These are phyloP conservation scores for Nemania sp. DNA, from an alignment of 2,329 filamentous ascomycete genomes.

Conservation along the genomic window DNA sequence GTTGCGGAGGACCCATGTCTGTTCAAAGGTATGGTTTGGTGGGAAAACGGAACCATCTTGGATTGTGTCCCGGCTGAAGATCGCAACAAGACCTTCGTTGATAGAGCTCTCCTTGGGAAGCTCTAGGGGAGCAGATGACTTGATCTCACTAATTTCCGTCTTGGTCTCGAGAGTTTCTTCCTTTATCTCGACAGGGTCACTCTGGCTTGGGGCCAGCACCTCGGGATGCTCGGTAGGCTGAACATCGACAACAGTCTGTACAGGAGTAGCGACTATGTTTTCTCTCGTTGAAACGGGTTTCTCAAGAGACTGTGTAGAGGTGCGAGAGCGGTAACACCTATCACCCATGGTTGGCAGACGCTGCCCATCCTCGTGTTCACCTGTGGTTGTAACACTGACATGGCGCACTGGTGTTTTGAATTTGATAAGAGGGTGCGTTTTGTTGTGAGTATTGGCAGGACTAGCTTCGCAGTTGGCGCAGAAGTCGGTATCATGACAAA, in stretches of 20 bases:
- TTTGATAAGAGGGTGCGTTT: slow-evolving; percentile 95
- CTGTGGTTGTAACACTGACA: slow-evolving; percentile 83
- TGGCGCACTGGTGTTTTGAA: slow-evolving; percentile 91
- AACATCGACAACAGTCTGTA: slow-evolving; percentile 75
- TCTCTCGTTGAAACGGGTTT: slow-evolving; percentile 59
- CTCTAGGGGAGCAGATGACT: slow-evolving; percentile 22
- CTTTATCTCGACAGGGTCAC: neutral
- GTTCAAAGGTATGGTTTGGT: slow-evolving; percentile 76
- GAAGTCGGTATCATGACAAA: slow-evolving; percentile 94
- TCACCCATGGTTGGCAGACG: slow-evolving; percentile 76
- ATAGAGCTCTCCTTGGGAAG: slow-evolving; percentile 6
- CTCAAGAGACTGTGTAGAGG: slow-evolving; percentile 47
- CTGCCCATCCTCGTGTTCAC: slow-evolving; percentile 72
- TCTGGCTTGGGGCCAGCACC: neutral
- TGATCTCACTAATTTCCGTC: slow-evolving; percentile 25
- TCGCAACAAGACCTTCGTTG: slow-evolving; percentile 49
- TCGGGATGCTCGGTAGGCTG: slow-evolving; percentile 60
- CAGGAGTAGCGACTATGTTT: slow-evolving; percentile 50
- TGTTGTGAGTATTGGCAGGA: slow-evolving; percentile 84
- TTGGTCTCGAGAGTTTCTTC: neutral
- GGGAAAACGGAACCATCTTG: slow-evolving; percentile 75
- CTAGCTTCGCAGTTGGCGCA: slow-evolving; percentile 92
- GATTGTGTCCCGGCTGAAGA: slow-evolving; percentile 79
- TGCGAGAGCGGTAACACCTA: slow-evolving; percentile 43
- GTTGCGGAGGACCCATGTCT: slow-evolving; percentile 92